These are phyloP conservation scores for Hapsidospora chrysogenum DNA, from an alignment of 495 filamentous ascomycete species.

Conservation along the genomic window DNA sequence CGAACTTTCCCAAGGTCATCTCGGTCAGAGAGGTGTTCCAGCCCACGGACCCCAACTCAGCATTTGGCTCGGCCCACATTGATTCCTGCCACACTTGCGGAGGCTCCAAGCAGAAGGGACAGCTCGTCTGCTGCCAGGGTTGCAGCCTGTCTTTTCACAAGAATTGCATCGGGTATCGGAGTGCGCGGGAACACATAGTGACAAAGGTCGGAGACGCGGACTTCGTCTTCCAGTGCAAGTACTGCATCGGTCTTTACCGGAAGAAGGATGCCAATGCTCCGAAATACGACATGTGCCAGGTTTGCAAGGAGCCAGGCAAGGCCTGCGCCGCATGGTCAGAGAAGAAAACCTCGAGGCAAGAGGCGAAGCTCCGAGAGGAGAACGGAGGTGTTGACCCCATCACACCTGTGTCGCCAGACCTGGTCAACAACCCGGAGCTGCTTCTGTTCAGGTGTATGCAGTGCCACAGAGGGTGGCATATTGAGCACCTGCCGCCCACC, in stretches of 20 bases:
- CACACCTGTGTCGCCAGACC: constrained; percentile 36
- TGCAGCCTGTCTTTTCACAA: constrained; percentile 75
- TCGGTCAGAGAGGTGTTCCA: constrained; percentile 57
- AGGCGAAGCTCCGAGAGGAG: constrained; percentile 61
- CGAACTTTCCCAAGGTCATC: constrained; percentile 28
- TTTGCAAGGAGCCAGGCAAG: constrained; percentile 41
- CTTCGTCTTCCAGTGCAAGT: constrained; percentile 81
- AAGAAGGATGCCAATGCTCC: constrained; percentile 55
- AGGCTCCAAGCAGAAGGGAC: constrained; percentile 36
- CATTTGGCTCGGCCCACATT: constrained; percentile 53
- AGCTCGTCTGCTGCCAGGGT: constrained; percentile 75
- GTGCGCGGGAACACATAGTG: constrained; percentile 66
- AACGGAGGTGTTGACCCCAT: constrained; percentile 68
- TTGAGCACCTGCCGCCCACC: constrained; percentile 50
- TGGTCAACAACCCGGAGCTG: constrained; percentile 59
- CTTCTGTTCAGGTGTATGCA: constrained; percentile 65
- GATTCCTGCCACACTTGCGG: constrained; percentile 61
- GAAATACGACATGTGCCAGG: constrained; percentile 49
- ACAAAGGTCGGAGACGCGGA: constrained; percentile 67
- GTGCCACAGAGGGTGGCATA: constrained; percentile 72
- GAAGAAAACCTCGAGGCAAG: constrained; percentile 56
- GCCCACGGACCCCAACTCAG: constrained; percentile 25
- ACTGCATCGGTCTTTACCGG: constrained; percentile 51
- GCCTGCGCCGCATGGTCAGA: constrained; percentile 51
- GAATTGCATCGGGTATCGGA: constrained; percentile 59